Conservation (phyloP, 345 rosid genomes). For the Dipteronia dyeriana region DNA sequence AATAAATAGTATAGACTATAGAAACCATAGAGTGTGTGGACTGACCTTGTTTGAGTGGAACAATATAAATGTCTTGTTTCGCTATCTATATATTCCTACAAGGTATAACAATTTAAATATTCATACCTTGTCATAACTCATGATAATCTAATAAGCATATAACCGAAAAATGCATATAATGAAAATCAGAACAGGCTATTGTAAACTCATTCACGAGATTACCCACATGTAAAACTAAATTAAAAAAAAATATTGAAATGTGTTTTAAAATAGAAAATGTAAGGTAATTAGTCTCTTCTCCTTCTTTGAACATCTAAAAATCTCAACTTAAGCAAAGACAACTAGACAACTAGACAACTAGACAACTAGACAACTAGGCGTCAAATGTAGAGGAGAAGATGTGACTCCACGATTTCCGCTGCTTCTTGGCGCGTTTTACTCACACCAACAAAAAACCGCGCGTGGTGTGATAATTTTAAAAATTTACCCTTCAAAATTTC, state of each 20-base stretch:
- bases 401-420: conserved; percentile 3
- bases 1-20: too few relatives aligned
- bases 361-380: background rate
- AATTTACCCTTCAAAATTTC: background rate
- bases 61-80: too few relatives aligned
- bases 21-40: too few relatives aligned
- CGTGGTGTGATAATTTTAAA: background rate
- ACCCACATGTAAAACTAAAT: background rate
- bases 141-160: too few relatives aligned
- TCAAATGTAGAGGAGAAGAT: background rate
- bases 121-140: too few relatives aligned
- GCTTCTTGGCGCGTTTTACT: background rate
- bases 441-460: background rate
- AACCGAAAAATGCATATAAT: too few relatives aligned
- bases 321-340: background rate
- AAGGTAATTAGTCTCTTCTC: background rate
- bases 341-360: background rate
- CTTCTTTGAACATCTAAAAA: background rate
- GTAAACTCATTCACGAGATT: background rate
- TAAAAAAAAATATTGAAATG: background rate
- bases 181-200: too few relatives aligned
- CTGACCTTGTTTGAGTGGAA: too few relatives aligned
- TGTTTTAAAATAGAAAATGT: background rate
- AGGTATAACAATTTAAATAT: too few relatives aligned
- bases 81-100: too few relatives aligned